Evolutionary conservation across 345 rosid genomes (phyloP), one percentile per base, ranked within the genome.

Genomic region (Dipteronia sinensis): DNA sequence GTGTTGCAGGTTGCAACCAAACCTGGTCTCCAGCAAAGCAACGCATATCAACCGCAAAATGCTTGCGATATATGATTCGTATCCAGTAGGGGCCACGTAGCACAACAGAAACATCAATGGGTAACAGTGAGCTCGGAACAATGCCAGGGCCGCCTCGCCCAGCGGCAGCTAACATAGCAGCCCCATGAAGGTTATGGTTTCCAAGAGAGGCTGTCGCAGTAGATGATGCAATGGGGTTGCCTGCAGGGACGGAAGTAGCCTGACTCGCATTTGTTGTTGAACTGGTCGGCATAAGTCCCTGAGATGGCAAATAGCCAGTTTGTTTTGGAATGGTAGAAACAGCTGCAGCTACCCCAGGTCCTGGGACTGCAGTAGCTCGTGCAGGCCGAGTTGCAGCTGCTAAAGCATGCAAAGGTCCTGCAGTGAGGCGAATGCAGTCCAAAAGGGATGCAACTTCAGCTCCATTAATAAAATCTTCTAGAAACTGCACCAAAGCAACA

Each of bases 21-120:
- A 97, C 99, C 86, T 97, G 99, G 81, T 97, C 98, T 77, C 99
- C 99, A 77, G 98, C 98, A 86, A 88, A 94, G 89, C 99, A 97
- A 73, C 98, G 93, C 99, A 97, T 97, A 84, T 97, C 99, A 56
- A 94, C 98, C 4, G 98, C 97, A 91, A 97, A 97, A 80, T 87
- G 81, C 82, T 97, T 97, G 66, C 99, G 98, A 78, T 97, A 97
- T 73, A 97, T 92, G 74, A 97, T 93, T 71, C 95, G 86, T 67
- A 94, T 94, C 99, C 99, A 94, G 82, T 94, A 97, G 29, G 99
- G 99, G 38, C 98, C 98, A 65, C 99, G 98, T 72, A 97, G 84
- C 38, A 97, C 99, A 75, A 97, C 97, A 85, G 99, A 97, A 79
- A 97, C 99, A 90, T 94, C 99, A 25, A 94, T 93, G 40, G 99